A percentile compares a stretch with the other conserved stretches of the same genome.
These are phyloP conservation scores for Xylariaceae sp. DNA, from an alignment of 2,329 filamentous ascomycete species.

Conservation along the genomic window DNA sequence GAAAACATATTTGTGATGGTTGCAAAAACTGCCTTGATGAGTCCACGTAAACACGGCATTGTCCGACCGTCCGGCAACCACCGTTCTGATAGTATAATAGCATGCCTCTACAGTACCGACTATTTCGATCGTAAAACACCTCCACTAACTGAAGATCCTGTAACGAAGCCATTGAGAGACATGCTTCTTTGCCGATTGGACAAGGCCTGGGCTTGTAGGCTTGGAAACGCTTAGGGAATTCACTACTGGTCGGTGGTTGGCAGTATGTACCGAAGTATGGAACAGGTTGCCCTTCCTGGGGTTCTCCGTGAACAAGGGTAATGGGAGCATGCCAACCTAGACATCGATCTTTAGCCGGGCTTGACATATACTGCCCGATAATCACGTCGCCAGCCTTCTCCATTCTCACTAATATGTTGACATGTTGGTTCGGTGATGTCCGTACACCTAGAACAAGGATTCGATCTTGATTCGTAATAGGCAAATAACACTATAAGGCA, in stretches of 20 bases:
- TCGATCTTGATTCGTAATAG: constrained; percentile 10
- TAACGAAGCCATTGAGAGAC: constrained; percentile 12
- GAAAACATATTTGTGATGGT: constrained; percentile 11
- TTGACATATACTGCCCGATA: constrained; percentile 1
- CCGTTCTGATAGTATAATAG: constrained; percentile 8
- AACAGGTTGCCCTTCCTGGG: constrained; percentile 3
- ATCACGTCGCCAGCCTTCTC: constrained; percentile 10
- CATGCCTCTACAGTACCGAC: constrained; percentile 17
- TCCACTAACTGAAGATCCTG: constrained; percentile 11
- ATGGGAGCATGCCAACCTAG: constrained; percentile 17
- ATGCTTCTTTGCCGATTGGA: constrained; percentile 9
- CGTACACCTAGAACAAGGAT: constrained; percentile 11
- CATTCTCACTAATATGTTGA: constrained; percentile 18
- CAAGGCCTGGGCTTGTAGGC: background rate
- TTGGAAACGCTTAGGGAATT: constrained; percentile 2
- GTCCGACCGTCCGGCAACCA: constrained; percentile 15
- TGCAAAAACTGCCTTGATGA: constrained; percentile 1
- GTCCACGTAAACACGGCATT: constrained; percentile 11
- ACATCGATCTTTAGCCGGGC: constrained; percentile 5
- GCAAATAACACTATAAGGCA: constrained; percentile 19
- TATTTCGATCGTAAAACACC: constrained; percentile 16
- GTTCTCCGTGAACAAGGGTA: constrained; percentile 7
- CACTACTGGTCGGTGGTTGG: background rate
- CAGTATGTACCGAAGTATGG: constrained; percentile 16
- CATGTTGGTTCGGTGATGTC: background rate